Evolutionary conservation across 2,329 filamentous ascomycete species (phyloP).

Genomic region (Thelonectria discophora): DNA sequence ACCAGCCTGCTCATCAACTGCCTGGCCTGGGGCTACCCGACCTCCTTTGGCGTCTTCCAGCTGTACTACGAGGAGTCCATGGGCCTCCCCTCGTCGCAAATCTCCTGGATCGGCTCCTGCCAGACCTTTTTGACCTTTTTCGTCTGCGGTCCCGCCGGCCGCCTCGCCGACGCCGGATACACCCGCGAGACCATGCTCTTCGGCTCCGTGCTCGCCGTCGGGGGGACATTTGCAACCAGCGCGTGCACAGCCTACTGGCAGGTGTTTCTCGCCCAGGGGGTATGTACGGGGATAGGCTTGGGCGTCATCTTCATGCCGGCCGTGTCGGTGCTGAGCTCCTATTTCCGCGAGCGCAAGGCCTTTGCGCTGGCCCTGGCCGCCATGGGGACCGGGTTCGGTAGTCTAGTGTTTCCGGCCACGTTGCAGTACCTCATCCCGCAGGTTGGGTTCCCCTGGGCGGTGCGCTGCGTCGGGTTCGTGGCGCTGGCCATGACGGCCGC

Average conservation of each 20-base stretch:
- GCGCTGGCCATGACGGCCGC: constrained; percentile 56
- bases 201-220: constrained; percentile 53
- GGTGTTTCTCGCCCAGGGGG: constrained; percentile 62
- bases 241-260: constrained; percentile 59
- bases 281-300: constrained; percentile 61
- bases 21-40: constrained; percentile 60
- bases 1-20: constrained; percentile 58
- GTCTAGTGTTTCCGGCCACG: constrained; percentile 64
- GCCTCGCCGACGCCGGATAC: constrained; percentile 61
- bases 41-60: constrained; percentile 64
- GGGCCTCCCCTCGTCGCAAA: constrained; percentile 47
- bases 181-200: constrained; percentile 51
- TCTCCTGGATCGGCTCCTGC: constrained; percentile 59
- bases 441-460: constrained; percentile 71
- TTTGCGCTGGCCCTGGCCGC: constrained; percentile 69
- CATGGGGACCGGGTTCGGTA: constrained; percentile 65
- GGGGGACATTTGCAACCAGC: constrained; percentile 60
- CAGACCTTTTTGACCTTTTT: constrained; percentile 61
- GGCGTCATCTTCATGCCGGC: constrained; percentile 67
- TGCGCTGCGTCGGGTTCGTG: constrained; percentile 72
- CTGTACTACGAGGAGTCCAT: constrained; percentile 55
- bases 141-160: constrained; percentile 58
- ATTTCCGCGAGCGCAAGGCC: constrained; percentile 65
- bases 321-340: constrained; percentile 68
- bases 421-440: constrained; percentile 65